Base-by-base conservation (phyloP, 805 yeast species). In the Myxozyma udenii region DNA sequence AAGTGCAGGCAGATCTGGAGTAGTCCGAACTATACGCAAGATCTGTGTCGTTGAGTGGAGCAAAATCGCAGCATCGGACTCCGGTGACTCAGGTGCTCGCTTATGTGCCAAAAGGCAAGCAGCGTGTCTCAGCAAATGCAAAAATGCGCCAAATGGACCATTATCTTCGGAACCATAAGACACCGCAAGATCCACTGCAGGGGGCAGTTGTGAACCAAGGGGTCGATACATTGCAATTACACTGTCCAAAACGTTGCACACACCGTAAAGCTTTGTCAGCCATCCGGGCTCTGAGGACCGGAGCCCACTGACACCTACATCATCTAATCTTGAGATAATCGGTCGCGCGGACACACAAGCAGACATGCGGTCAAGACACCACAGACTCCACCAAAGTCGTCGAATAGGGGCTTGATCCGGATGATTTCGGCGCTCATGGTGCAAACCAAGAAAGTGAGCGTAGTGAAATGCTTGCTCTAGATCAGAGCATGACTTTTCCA, bases 181-280 rank as follows among this genome's bases (percentile, higher is more conserved):
- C 36, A 55, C 52, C 19, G 48, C 53, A 7, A 54, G 25, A 45
- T 65, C 67, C 6, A 64, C 64, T 25, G 50, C 65, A 2, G 59
- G 55, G 18, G 67, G 67, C 2, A 63, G 47, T 18, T 40, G n/a
- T 18, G 57, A 48, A 4, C 57, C 59, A 16, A 49, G 14, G 3
- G 76, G 76, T 38, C 73, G 70, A 60, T 71, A 72, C 47, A 70
- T 60, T 37, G 66, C 61, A 23, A 72, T 60, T 45, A 73, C 74
- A 36, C 65, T 61, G 51, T 73, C 77, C 42, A 72, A 61, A 22
- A 64, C 55, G 19, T 56, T 39, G 26, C 70, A 67, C 16, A 66
- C 65, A 36, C 65, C 64, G 32, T 71, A 68, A 19, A 74, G 57
- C 2, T 66, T 61, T 16, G 64, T 55, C 25, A 73, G 57, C 47